phyloP scores from a whole-genome alignment of 2,329 filamentous ascomycete species.

The Aspergillus puulaauensis region DNA sequence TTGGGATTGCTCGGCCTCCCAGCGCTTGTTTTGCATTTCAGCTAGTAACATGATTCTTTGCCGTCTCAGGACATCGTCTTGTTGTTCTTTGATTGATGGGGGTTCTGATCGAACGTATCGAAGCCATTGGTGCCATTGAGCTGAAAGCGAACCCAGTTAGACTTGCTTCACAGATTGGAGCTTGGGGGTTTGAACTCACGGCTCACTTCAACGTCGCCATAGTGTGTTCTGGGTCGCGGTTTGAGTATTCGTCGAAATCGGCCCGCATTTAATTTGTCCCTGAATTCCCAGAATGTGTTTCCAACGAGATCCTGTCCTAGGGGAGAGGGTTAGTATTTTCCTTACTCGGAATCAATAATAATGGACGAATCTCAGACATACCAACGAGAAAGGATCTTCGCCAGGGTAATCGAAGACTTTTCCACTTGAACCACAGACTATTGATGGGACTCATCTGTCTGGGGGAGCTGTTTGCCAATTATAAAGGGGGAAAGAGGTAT shows the following conservation, averaged over 20 bases:
- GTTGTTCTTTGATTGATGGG: constrained; percentile 59
- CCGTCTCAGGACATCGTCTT: constrained; percentile 56
- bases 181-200: constrained; percentile 41
- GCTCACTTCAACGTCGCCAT: constrained; percentile 60
- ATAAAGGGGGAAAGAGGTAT: not conserved
- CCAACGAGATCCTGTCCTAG: constrained; percentile 61
- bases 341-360: not conserved
- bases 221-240: constrained; percentile 53
- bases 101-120: constrained; percentile 59
- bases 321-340: not conserved
- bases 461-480: constrained; percentile 2
- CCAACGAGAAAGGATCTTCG: constrained; percentile 59
- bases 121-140: constrained; percentile 69
- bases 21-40: constrained; percentile 59
- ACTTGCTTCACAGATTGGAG: not conserved
- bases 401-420: constrained; percentile 62
- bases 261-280: constrained; percentile 54
- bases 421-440: constrained; percentile 63
- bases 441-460: constrained; percentile 40
- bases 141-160: constrained; percentile 38
- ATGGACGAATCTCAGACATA: constrained; percentile 28
- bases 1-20: constrained; percentile 59
- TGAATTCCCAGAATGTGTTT: constrained; percentile 69
- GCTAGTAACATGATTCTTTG: constrained; percentile 60
- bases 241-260: constrained; percentile 61